These are phyloP conservation scores for Cryptosporidium tyzzeri DNA, from an alignment of 169 alveolate genomes.

Conservation along the genomic window DNA sequence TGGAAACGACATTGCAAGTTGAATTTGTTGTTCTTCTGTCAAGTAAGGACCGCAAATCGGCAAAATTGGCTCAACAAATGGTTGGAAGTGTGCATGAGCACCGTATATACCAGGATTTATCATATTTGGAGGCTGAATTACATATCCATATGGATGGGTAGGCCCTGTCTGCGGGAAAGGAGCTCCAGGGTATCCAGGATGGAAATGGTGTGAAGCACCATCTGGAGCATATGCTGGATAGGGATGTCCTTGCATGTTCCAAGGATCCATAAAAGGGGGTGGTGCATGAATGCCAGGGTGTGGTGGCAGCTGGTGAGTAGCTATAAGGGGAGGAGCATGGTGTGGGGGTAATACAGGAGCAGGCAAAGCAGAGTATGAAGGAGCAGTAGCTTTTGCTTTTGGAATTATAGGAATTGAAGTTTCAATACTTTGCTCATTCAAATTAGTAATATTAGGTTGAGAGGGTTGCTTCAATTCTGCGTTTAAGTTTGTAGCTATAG, in stretches of 20 bases:
- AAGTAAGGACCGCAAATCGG: constrained; percentile 73
- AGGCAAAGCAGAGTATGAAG: background rate
- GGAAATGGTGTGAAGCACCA: constrained; percentile 12
- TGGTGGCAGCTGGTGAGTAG: constrained; percentile 41
- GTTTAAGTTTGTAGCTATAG: background rate
- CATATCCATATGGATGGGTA: constrained; percentile 41
- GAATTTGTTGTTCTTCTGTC: constrained; percentile 61
- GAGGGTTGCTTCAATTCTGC: background rate
- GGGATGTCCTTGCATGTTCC: constrained; percentile 36
- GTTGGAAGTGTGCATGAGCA: constrained; percentile 56
- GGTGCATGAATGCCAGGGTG: constrained; percentile 42
- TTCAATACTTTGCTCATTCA: background rate
- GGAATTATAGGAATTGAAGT: constrained; percentile 9
- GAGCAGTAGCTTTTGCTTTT: background rate
- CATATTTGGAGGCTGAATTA: constrained; percentile 28
- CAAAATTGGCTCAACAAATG: constrained; percentile 32
- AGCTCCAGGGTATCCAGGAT: constrained; percentile 36
- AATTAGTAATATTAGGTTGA: background rate
- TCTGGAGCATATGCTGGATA: constrained; percentile 23
- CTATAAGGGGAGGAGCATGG: constrained; percentile 18
- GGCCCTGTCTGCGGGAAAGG: constrained; percentile 27
- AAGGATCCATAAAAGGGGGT: constrained; percentile 29
- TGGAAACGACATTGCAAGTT: constrained; percentile 64
- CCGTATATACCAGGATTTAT: constrained; percentile 10
- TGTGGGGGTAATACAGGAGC: constrained; percentile 16